These are phyloP conservation scores for Kernera saxatilis DNA, from an alignment of 345 rosid genomes.

Conservation along the genomic window DNA sequence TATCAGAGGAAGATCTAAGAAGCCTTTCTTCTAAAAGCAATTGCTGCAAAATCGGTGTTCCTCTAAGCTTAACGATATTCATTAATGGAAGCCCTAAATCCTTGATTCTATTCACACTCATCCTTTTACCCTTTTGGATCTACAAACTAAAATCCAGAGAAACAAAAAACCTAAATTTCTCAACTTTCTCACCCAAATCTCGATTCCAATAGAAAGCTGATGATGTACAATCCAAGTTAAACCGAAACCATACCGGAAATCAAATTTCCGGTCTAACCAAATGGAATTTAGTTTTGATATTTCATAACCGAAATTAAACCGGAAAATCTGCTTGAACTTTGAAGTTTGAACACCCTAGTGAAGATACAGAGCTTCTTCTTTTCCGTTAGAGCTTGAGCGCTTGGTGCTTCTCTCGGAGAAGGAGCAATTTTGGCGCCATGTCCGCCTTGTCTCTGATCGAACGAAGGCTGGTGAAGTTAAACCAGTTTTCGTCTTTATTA, in stretches of 20 bases:
- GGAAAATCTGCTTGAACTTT: background rate
- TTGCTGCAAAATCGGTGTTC: conserved; percentile 62
- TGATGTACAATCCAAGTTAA: background rate
- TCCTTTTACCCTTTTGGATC: background rate
- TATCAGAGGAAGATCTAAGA: conserved; percentile 55
- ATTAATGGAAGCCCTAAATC: conserved; percentile 52
- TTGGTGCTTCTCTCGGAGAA: background rate
- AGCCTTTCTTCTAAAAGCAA: conserved; percentile 66
- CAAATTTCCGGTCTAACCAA: background rate
- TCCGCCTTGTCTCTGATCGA: conserved; percentile 21
- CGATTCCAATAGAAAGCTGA: too few relatives aligned
- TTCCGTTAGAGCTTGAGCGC: background rate
- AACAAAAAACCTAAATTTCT: background rate
- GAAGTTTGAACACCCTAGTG: background rate
- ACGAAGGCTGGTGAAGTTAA: background rate
- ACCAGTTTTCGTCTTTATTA: background rate
- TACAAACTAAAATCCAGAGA: background rate
- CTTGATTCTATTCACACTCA: conserved; percentile 30
- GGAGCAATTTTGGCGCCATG: conserved; percentile 12
- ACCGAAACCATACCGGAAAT: background rate
- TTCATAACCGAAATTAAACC: background rate
- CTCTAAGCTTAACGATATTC: conserved; percentile 59
- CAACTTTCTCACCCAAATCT: background rate
- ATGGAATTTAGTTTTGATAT: background rate
- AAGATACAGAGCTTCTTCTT: background rate